phyloP scores from a whole-genome alignment of 805 yeast genomes.

The Monosporozyma servazzii region DNA sequence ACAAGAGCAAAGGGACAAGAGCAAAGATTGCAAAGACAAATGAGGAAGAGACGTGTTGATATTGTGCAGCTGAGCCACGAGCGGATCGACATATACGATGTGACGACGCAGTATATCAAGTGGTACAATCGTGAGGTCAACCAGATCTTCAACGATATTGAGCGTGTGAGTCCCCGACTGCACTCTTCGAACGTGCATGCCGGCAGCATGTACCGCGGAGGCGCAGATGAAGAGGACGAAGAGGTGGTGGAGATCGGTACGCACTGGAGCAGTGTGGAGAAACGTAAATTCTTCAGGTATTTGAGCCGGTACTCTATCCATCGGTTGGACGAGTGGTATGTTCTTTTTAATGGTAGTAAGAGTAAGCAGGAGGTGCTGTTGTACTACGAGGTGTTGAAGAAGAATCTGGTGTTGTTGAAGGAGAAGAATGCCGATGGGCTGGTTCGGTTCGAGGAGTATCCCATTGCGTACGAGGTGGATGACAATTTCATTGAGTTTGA shows the following conservation, averaged over 20 bases:
- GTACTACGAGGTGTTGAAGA: constrained; percentile 19
- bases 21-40: no score
- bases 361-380: constrained; percentile 22
- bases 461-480: constrained; percentile 29
- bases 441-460: constrained; percentile 16
- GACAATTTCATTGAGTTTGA: constrained; percentile 22
- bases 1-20: no score
- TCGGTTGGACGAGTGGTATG: constrained; percentile 25
- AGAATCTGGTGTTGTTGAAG: constrained; percentile 14
- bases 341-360: constrained; percentile 11
- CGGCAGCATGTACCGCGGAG: neutral
- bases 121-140: constrained; percentile 5
- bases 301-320: constrained; percentile 26
- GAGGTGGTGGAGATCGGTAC: constrained; percentile 16
- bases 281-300: constrained; percentile 24
- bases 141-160: constrained; percentile 1
- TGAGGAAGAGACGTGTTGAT: neutral
- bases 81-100: neutral
- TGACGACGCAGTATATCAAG: constrained; percentile 1
- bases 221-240: neutral
- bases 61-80: neutral
- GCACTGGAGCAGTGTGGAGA: constrained; percentile 23
- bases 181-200: neutral
- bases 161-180: neutral
- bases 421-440: constrained; percentile 11